phyloP scores from a whole-genome alignment of 768 basidiomycete genomes.

The Clathrus columnatus region DNA sequence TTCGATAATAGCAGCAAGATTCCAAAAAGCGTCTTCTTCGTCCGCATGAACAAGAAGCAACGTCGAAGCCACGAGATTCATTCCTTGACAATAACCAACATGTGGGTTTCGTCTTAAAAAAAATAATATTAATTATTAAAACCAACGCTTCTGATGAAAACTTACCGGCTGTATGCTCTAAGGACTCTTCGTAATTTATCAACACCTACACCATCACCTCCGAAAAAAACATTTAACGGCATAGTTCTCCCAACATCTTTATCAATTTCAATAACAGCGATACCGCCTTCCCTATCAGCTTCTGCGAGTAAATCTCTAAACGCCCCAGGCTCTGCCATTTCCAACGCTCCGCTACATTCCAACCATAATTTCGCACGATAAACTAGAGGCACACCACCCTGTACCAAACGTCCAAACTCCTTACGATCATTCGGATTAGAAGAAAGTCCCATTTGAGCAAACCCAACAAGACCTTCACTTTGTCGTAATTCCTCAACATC shows the following conservation, averaged over 20 bases:
- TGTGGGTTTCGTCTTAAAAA: conserved; percentile 69
- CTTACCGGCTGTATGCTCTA: conserved; percentile 86
- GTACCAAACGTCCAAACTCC: conserved; percentile 73
- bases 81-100: conserved; percentile 92
- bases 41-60: conserved; percentile 86
- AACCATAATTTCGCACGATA: conserved; percentile 87
- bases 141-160: neutral
- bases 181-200: conserved; percentile 85
- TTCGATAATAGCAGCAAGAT: conserved; percentile 81
- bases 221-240: conserved; percentile 95
- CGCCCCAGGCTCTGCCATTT: conserved; percentile 84
- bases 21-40: conserved; percentile 98
- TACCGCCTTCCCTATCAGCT: conserved; percentile 36
- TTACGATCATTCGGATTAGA: conserved; percentile 62
- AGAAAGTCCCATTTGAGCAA: conserved; percentile 78
- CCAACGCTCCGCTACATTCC: conserved; percentile 89
- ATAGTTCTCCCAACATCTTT: conserved; percentile 91
- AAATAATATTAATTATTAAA: neutral
- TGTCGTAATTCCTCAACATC: conserved; percentile 60
- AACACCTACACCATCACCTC: conserved; percentile 91
- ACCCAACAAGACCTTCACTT: conserved; percentile 80
- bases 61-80: conserved; percentile 94
- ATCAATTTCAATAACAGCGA: conserved; percentile 71
- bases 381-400: conserved; percentile 78
- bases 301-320: conserved; percentile 76